phyloP scores from a whole-genome alignment of 768 basidiomycete species.

The Russula abietina region DNA sequence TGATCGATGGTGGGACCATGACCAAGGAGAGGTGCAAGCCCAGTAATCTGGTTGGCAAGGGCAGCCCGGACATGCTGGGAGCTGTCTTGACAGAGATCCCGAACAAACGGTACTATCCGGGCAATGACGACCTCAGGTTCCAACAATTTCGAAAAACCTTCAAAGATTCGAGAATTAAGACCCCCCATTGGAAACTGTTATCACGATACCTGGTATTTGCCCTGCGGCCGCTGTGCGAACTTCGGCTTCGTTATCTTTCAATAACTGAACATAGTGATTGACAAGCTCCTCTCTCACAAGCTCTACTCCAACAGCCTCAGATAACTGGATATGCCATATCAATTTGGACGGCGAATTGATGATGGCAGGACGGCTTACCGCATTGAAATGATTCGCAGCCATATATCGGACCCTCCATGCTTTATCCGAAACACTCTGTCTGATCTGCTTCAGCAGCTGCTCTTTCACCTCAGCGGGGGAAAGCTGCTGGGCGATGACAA shows the following conservation, averaged over 20 bases:
- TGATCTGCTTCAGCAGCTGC: constrained; percentile 80
- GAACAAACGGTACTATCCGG: constrained; percentile 89
- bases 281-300: constrained; percentile 92
- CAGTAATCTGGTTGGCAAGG: constrained; percentile 91
- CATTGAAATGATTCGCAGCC: constrained; percentile 96
- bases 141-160: constrained; percentile 91
- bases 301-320: constrained; percentile 83
- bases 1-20: constrained; percentile 94
- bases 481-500: constrained; percentile 82
- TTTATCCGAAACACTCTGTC: constrained; percentile 86
- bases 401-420: constrained; percentile 99
- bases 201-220: constrained; percentile 81
- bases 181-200: constrained; percentile 16
- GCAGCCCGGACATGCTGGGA: constrained; percentile 98
- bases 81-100: constrained; percentile 85
- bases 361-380: constrained; percentile 43
- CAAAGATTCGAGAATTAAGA: constrained; percentile 1
- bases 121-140: constrained; percentile 92
- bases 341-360: not conserved
- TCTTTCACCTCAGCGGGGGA: constrained; percentile 86
- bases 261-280: constrained; percentile 82
- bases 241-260: constrained; percentile 99
- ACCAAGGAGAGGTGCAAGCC: constrained; percentile 89
- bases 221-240: constrained; percentile 94
- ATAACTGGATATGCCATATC: constrained; percentile 49